A percentile compares a stretch with the other conserved stretches of the same genome.
These are phyloP conservation scores for Colletotrichum sp. DNA, from an alignment of 2,329 filamentous ascomycete genomes.

Conservation along the genomic window DNA sequence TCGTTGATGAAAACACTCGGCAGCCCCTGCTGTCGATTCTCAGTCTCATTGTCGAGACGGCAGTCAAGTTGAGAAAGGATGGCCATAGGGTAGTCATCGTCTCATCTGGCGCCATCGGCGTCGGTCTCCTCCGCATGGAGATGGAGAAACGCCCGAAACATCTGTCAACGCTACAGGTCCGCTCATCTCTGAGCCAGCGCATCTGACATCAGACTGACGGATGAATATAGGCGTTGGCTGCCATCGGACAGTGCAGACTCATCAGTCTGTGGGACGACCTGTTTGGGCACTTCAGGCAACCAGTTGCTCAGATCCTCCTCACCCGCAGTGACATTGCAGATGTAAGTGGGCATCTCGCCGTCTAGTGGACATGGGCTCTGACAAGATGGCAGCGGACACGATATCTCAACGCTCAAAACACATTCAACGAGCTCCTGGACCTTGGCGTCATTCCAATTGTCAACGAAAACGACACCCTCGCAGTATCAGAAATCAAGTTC, in stretches of 20 bases:
- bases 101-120: conserved; percentile 95
- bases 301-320: conserved; percentile 91
- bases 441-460: conserved; percentile 98
- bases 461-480: conserved; percentile 97
- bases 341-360: conserved; percentile 52
- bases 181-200: not conserved
- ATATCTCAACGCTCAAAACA: conserved; percentile 97
- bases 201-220: not conserved
- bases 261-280: conserved; percentile 96
- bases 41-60: conserved; percentile 92
- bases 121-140: conserved; percentile 90
- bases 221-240: conserved; percentile 74
- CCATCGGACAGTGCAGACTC: conserved; percentile 93
- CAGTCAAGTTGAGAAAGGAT: conserved; percentile 84
- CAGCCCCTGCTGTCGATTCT: conserved; percentile 91
- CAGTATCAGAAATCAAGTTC: conserved; percentile 98
- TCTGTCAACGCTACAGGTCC: conserved; percentile 81
- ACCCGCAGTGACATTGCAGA: conserved; percentile 97
- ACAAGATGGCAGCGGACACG: conserved; percentile 70
- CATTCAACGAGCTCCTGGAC: conserved; percentile 84
- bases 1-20: conserved; percentile 94
- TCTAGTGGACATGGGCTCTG: not conserved
- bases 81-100: conserved; percentile 95
- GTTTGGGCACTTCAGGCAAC: conserved; percentile 86
- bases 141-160: conserved; percentile 87